Percentiles rank a stretch among this genome's conserved stretches.
phyloP scores from a whole-genome alignment of 1,139 yeast species.

The Zygoascus hellenicus region DNA sequence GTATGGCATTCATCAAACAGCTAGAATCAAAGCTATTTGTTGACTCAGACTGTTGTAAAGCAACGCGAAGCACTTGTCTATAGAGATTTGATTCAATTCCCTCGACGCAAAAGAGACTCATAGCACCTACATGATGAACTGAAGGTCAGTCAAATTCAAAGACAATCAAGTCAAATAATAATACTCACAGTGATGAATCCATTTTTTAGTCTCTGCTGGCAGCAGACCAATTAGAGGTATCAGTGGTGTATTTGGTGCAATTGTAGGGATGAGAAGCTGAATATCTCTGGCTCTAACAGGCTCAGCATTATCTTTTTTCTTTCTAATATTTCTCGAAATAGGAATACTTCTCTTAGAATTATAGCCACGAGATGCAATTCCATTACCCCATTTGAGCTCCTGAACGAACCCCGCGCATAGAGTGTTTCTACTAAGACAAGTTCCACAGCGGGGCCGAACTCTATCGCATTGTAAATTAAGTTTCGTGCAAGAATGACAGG shows the following conservation, averaged over 20 bases:
- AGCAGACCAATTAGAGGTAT: no score
- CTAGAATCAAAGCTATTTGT: neutral
- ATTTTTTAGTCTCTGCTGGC: no score
- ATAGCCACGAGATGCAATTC: slow-evolving; percentile 5
- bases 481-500: slow-evolving; percentile 3
- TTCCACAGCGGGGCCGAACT: slow-evolving; percentile 2
- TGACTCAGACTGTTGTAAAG: neutral
- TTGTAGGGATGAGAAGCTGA: no score
- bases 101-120: neutral
- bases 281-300: no score
- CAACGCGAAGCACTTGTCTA: neutral
- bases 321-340: neutral
- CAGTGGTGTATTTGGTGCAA: no score
- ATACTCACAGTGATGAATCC: no score
- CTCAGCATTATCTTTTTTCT: neutral
- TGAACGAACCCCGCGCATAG: slow-evolving; percentile 2
- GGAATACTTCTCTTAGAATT: slow-evolving; percentile 1
- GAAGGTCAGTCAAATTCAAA: no score
- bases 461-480: neutral
- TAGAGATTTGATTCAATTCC: slow-evolving; percentile 1
- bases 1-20: slow-evolving; percentile 3
- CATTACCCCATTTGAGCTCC: slow-evolving; percentile 1
- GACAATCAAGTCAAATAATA: no score
- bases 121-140: no score
- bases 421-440: neutral